Percentiles rank a stretch among this genome's conserved stretches.
These are phyloP conservation scores for Drechslerella dactyloides DNA, from an alignment of 2,329 filamentous ascomycete genomes.

Conservation along the genomic window DNA sequence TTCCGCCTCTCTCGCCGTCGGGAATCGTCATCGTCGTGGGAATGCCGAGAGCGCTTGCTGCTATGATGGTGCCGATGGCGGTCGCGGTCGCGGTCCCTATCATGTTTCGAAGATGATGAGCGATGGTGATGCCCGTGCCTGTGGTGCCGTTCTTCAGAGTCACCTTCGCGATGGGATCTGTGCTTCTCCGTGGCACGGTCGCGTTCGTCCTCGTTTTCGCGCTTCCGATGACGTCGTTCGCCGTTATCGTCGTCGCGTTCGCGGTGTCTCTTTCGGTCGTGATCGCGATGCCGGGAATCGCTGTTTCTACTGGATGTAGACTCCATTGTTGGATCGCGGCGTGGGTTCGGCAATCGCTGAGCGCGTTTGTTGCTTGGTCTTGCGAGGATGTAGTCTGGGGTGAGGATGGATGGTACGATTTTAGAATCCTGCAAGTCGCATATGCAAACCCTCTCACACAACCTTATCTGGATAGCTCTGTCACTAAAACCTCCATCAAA, in stretches of 20 bases:
- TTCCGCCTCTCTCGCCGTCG: conserved; percentile 37
- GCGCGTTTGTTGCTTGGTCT: not conserved
- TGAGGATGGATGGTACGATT: not conserved
- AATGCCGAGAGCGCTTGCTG: conserved; percentile 58
- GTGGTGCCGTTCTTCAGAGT: conserved; percentile 61
- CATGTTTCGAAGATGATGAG: conserved; percentile 65
- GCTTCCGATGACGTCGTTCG: conserved; percentile 54
- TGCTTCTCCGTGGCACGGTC: conserved; percentile 58
- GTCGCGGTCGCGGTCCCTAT: conserved; percentile 60
- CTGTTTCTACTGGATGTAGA: conserved; percentile 13
- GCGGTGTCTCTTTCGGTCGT: conserved; percentile 42
- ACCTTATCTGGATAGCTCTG: not conserved
- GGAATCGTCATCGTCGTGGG: conserved; percentile 57
- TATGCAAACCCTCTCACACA: not conserved
- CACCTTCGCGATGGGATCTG: conserved; percentile 55
- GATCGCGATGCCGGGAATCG: conserved; percentile 33
- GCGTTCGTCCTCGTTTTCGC: conserved; percentile 59
- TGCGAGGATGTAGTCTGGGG: not conserved
- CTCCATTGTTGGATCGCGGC: conserved; percentile 18
- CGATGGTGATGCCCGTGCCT: conserved; percentile 69
- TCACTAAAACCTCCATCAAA: not conserved
- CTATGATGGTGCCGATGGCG: conserved; percentile 62
- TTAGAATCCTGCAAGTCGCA: conserved; percentile 6
- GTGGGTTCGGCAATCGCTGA: not conserved
- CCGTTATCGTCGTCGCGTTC: conserved; percentile 47